phyloP scores from a whole-genome alignment of 306 rosid genomes.

The Quercus ilex region DNA sequence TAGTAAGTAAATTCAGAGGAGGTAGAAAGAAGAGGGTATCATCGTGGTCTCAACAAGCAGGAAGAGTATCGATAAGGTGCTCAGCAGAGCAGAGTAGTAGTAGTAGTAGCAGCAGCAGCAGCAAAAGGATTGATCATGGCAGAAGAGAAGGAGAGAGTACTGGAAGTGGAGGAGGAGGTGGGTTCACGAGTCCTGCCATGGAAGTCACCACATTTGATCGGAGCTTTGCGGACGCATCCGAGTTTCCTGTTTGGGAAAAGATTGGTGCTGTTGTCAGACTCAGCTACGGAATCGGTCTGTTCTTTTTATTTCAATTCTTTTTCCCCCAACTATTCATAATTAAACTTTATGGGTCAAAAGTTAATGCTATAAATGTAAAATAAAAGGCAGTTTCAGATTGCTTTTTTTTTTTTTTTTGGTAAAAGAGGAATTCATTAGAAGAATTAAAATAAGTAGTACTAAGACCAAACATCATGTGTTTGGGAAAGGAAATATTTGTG shows the following conservation, averaged over 20 bases:
- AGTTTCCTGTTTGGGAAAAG: conserved; percentile 93
- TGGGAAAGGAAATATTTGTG: not conserved
- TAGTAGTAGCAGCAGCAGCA: conserved; percentile 16
- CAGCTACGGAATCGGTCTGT: conserved; percentile 88
- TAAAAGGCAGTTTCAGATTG: too few relatives aligned
- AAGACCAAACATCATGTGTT: too few relatives aligned
- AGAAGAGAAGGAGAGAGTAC: conserved; percentile 17
- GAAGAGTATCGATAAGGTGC: conserved; percentile 28
- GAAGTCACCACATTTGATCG: conserved; percentile 74
- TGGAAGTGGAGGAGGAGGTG: conserved; percentile 12
- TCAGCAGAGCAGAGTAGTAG: conserved; percentile 48
- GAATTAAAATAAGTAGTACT: too few relatives aligned
- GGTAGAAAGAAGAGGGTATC: too few relatives aligned
- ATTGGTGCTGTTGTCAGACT: conserved; percentile 88
- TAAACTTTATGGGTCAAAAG: not conserved
- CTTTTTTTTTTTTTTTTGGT: not conserved
- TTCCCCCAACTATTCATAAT: too few relatives aligned
- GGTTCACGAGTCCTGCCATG: conserved; percentile 69
- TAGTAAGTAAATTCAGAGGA: too few relatives aligned
- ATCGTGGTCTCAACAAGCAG: too few relatives aligned
- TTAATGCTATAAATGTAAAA: not conserved
- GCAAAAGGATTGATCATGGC: conserved; percentile 43
- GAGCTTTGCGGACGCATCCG: conserved; percentile 50
- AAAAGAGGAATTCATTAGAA: not conserved
- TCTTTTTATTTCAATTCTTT: not conserved